Percentiles rank a stretch among this genome's conserved stretches.
phyloP scores from a whole-genome alignment of 2,329 filamentous ascomycete species.

The Penicillium sp. region DNA sequence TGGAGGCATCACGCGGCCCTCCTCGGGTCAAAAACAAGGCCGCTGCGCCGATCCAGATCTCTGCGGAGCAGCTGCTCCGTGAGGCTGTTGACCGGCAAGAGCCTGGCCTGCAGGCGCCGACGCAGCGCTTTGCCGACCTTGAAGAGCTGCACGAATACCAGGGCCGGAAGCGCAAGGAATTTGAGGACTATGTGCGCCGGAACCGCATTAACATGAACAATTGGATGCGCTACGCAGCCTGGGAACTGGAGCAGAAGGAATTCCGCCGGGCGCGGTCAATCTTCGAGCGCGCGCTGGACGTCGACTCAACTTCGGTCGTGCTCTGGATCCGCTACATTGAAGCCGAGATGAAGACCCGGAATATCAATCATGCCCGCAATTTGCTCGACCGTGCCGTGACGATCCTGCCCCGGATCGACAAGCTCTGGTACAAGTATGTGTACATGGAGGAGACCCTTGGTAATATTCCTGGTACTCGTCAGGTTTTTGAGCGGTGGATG shows the following conservation, averaged over 20 bases:
- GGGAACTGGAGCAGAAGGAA: constrained; percentile 98
- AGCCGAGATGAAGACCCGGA: constrained; percentile 89
- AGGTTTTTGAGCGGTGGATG: constrained; percentile 98
- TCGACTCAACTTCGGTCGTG: constrained; percentile 79
- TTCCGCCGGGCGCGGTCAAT: constrained; percentile 86
- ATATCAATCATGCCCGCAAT: constrained; percentile 96
- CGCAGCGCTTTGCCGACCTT: constrained; percentile 90
- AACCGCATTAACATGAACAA: constrained; percentile 97
- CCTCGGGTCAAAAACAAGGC: constrained; percentile 99
- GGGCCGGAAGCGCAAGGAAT: constrained; percentile 91
- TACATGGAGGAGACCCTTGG: constrained; percentile 98
- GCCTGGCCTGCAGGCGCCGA: constrained; percentile 79
- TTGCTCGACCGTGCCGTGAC: constrained; percentile 92
- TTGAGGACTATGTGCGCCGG: constrained; percentile 94
- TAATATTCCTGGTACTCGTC: constrained; percentile 85
- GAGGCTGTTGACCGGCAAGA: constrained; percentile 98
- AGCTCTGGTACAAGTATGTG: constrained; percentile 99
- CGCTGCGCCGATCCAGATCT: constrained; percentile 84
- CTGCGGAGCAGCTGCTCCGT: constrained; percentile 91
- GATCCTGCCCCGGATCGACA: constrained; percentile 84
- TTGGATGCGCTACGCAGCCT: constrained; percentile 96
- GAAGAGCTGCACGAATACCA: constrained; percentile 98
- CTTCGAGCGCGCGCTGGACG: constrained; percentile 92
- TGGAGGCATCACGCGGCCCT: constrained; percentile 89
- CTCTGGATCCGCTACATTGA: constrained; percentile 94